Base-by-base conservation (phyloP, 2,329 filamentous ascomycete genomes). In the Hirsutella rhossiliensis region DNA sequence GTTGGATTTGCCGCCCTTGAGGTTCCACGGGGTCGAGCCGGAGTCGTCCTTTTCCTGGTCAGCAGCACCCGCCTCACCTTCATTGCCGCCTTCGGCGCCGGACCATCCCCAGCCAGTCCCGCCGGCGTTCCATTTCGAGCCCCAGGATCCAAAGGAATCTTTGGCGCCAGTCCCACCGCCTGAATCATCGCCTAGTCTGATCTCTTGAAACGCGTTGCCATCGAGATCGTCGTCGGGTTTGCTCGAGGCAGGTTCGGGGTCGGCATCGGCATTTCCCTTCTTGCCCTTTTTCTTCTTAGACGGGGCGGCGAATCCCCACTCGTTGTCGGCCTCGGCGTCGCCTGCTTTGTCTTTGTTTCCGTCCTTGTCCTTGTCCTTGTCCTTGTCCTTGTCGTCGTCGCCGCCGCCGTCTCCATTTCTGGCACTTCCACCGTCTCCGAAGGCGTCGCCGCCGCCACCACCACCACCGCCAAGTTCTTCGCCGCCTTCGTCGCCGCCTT, bases 101-200 rank as follows among this genome's bases (percentile, higher is more conserved):
- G n/a, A n/a, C n/a, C n/a, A n/a, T n/a, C n/a, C n/a, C 9, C 34
- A 3, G n/a, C 15, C 34, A 37, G 15, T 63, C 38, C 71, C 72
- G 45, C 72, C 71, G n/a, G 72, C 70, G 48, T 62, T 68, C 76
- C 78, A 82, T 50, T 68, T 74, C 46, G 71, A 70, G 30, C 76
- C 76, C 77, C 79, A 84, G 34, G 67, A 63, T 41, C 77, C 71
- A 52, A 83, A 72, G 36, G 55, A 47, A 34, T 60, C 56, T 50
- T 73, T 73, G 12, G 56, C 56, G 32, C 66, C 65, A 20, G 65
- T 62, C n/a, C 65, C 58, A 41, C 71, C 72, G 52, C 77, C 69
- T 23, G 63, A 56, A 45, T 82, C 78, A 50, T 80, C 73, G n/a
- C 59, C 58, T 23, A 87, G 61, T 53, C 78, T 83, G 50, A 87